Evolutionary conservation across 1,284 basidiomycete species (phyloP), one percentile per base, ranked within the genome.

Genomic region (Leccinum variabile): DNA sequence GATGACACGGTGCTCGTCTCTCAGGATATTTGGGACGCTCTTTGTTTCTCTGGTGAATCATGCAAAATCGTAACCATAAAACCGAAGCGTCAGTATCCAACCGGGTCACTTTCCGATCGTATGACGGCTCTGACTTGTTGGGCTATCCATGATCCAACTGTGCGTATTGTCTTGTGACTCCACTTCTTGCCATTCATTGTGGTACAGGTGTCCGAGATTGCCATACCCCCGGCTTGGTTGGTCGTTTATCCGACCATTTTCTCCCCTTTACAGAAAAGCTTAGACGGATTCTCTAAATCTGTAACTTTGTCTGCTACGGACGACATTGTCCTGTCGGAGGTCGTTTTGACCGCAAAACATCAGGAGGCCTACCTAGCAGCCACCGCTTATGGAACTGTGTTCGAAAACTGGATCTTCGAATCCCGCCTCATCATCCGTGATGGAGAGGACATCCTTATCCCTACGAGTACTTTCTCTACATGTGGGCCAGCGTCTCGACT

Each of bases 331-430:
- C 61, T 81, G 16, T 79, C 78, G 13, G 80, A 81, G 63, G 75
- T 86, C 18, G 72, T 87, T 60, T 67, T 83, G 14, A 76, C 78
- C 32, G 83, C 85, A 25, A 73, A 82, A 49, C 81, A 82, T 30
- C 57, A 71, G 22, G 75, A 79, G 14, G 80, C 83, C 56, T 83
- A 80, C 62, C 53, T 68, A 41, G 65, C 68, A 4, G 67, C 68
- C 22, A 69, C 72, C 0, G 56, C 41, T 50, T 56, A 73, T 35
- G 69, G 67, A 35, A 28, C 52, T 30, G 13, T 63, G 59, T 13
- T 73, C 67, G 60, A 69, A 57, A 54, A 66, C 37, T 73, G 75
- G 72, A 65, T 73, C 37, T 70, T 72, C 54, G 68, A 72, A 16
- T 76, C 77, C 5, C 66, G 72, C 33, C 67, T 68, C 14, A 80